Evolutionary conservation across 148 eudicot species (phyloP).

Genomic region (Silene latifolia): DNA sequence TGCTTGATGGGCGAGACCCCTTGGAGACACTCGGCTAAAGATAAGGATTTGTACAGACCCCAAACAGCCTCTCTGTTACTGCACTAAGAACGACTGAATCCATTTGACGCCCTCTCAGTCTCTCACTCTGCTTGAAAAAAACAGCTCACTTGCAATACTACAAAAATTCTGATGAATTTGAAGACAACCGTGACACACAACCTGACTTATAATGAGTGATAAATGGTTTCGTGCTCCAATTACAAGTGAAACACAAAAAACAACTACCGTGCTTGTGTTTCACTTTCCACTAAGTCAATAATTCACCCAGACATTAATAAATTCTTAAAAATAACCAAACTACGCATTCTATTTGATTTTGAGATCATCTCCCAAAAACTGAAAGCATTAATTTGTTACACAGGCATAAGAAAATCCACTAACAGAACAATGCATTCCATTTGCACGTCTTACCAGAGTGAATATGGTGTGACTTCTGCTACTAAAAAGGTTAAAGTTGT

Average conservation of each 20-base stretch:
- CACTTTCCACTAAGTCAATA: not conserved
- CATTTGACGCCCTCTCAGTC: not conserved
- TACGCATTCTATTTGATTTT: not conserved
- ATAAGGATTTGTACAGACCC: not conserved
- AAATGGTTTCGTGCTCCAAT: not conserved
- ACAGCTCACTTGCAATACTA: not conserved
- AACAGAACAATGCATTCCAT: not conserved
- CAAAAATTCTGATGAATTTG: not conserved
- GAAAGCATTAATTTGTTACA: not conserved
- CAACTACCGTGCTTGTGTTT: not conserved
- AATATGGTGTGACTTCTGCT: conserved; percentile 99
- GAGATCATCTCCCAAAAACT: not conserved
- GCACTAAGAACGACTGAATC: not conserved
- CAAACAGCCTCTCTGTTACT: not conserved
- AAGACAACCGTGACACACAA: not conserved
- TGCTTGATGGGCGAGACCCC: not conserved
- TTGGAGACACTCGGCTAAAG: not conserved
- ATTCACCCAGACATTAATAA: not conserved
- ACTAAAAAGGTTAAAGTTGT: conserved; percentile 91
- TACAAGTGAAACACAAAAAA: not conserved
- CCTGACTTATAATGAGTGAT: not conserved
- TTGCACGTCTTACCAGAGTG: conserved; percentile 58
- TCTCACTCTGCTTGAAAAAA: not conserved
- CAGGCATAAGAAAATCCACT: not conserved
- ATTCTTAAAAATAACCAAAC: not conserved